Conservation (phyloP, 257 asterid species). For the Paraleonurus japonicus region DNA sequence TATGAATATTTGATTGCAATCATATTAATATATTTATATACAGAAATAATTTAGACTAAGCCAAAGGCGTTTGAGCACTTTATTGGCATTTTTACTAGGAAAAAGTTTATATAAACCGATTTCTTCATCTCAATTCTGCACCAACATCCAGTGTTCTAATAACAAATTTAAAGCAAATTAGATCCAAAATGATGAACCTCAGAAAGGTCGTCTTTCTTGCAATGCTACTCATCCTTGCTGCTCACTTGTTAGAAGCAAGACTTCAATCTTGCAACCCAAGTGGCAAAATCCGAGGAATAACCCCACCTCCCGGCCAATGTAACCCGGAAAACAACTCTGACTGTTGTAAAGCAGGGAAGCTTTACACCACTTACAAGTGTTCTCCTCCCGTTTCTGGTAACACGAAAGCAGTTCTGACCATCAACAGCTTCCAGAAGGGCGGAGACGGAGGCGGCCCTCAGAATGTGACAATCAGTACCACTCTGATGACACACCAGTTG, state of each 20-base stretch:
- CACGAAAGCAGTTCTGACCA: constrained; percentile 39
- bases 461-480: constrained; percentile 46
- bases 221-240: constrained; percentile 22
- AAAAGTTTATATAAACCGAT: constrained; percentile 6
- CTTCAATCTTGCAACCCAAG: constrained; percentile 38
- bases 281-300: constrained; percentile 34
- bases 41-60: neutral
- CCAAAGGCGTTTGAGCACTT: neutral
- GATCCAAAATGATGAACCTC: constrained; percentile 17
- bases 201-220: constrained; percentile 7
- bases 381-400: constrained; percentile 32
- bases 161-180: neutral
- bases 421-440: constrained; percentile 46
- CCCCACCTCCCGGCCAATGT: constrained; percentile 46
- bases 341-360: constrained; percentile 34
- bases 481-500: constrained; percentile 36
- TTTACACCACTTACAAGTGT: constrained; percentile 38
- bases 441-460: constrained; percentile 50
- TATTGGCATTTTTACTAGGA: neutral
- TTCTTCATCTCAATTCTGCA: constrained; percentile 2
- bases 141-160: neutral
- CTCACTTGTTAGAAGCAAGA: constrained; percentile 14
- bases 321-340: constrained; percentile 40
- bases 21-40: neutral
- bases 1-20: neutral